Base-by-base conservation (phyloP, 306 rosid species). In the Coriaria nepalensis region DNA sequence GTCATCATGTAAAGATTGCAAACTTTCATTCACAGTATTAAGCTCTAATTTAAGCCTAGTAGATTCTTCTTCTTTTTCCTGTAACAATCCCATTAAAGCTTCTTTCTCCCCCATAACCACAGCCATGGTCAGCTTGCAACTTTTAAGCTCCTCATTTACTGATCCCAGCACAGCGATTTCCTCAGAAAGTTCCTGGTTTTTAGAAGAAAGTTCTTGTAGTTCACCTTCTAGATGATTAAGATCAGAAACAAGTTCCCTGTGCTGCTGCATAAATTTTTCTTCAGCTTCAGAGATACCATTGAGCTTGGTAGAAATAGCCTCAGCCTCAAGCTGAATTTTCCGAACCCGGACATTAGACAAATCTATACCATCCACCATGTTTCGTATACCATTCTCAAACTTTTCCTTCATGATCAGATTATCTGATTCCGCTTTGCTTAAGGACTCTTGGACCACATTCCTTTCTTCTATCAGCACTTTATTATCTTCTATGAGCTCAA, bases 401-500 rank as follows among this genome's bases (percentile, higher is more conserved):
- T 78, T 78, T 57, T 69, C 71, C 65, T 68, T 82, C 79, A 73
- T 61, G 50, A 75, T 68, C 54, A 71, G 56, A 66, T 62, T 68
- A 67, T 72, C 79, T 33, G 85, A 77, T 47, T 76, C 73, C 42
- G 73, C 79, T 5, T 56, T 47, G 39, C 51, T 60, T 51, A 85
- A 63, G 59, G 86, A 81, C 64, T 40, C 57, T 35, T 70, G 74
- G 71, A 77, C 68, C 63, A 47, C 37, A 43, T 77, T 74, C 65
- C 73, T 70, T 56, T 85, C 92, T 53, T 69, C 66, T 45, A 12
- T 59, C 45, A 82, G 55, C 56, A 10, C 61, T 46, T 69, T 60
- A 59, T 75, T 85, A 68, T 92, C 96, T 55, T 92, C 79, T 48
- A 64, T 35, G 59, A 85, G 83, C 59, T 53, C 78, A 58, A 64